These are phyloP conservation scores for Cryphonectria radicalis DNA, from an alignment of 2,329 filamentous ascomycete genomes.

Conservation along the genomic window DNA sequence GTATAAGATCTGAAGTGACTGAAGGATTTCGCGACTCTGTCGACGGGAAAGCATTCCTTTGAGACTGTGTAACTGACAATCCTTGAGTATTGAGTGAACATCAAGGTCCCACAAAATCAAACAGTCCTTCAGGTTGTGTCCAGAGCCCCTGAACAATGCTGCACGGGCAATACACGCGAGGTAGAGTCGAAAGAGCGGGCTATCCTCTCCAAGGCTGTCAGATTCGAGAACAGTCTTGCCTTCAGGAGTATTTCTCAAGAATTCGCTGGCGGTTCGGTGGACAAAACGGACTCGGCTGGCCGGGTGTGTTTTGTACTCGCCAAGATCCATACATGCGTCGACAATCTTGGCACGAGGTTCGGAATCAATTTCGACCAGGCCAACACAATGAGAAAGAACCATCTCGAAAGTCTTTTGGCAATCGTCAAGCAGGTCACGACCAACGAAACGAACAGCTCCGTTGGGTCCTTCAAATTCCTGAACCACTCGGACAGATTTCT, in stretches of 20 bases:
- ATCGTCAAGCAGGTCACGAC: neutral
- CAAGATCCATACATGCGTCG: neutral
- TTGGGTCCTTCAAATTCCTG: neutral
- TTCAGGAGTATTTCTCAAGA: neutral
- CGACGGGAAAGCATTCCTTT: no score
- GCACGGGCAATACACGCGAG: neutral
- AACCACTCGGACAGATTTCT: neutral
- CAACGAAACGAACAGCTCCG: neutral
- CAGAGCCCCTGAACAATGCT: neutral
- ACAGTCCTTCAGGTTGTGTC: neutral
- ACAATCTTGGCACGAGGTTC: neutral
- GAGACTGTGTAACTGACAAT: no score
- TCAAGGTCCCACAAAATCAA: neutral
- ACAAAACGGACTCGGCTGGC: neutral
- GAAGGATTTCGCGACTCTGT: neutral
- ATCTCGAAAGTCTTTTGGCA: neutral
- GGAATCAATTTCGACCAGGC: neutral
- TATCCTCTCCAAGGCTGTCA: neutral
- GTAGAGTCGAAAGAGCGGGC: neutral
- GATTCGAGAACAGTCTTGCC: neutral
- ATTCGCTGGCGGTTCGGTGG: neutral
- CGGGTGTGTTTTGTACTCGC: neutral
- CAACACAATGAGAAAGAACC: neutral
- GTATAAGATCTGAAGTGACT: neutral
- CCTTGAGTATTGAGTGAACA: neutral